A percentile compares a stretch with the other conserved stretches of the same genome.
Evolutionary conservation across 140 eudicot species (phyloP).

Genomic region (Oenanthe javanica): DNA sequence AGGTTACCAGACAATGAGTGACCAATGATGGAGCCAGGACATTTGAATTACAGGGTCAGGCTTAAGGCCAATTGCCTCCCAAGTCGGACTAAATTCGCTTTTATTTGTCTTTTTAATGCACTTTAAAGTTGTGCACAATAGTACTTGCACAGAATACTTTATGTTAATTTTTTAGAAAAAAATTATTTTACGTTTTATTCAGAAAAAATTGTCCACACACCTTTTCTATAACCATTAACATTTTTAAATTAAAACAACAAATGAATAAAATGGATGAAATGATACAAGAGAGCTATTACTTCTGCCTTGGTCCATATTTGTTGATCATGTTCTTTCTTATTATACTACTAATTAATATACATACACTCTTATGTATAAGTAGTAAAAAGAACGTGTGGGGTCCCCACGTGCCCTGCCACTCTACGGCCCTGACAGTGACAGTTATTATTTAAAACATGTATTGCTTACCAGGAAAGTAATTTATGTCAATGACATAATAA

Average conservation of each 20-base stretch:
- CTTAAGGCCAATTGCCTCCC: background rate
- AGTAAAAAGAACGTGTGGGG: background rate
- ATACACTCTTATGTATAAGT: background rate
- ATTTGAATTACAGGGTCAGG: background rate
- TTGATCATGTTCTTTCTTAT: background rate
- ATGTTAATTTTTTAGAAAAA: background rate
- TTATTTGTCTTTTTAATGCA: background rate
- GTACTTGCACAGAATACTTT: background rate
- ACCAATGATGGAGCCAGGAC: background rate
- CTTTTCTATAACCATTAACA: background rate
- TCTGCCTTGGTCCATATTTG: background rate
- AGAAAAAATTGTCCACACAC: background rate
- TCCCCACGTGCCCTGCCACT: background rate
- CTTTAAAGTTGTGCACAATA: background rate
- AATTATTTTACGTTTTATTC: too few species aligned
- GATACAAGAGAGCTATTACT: background rate
- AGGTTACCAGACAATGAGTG: too few species aligned
- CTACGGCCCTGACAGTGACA: background rate
- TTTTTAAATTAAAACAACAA: background rate
- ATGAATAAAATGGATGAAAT: background rate
- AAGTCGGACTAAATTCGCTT: background rate
- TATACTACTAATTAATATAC: background rate
- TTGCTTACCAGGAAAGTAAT: conserved; percentile 85
- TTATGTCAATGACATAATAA: conserved; percentile 87
- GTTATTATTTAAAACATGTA: background rate